Base-by-base conservation (phyloP, 2,329 filamentous ascomycete species). In the Arthrocladium fulminans region DNA sequence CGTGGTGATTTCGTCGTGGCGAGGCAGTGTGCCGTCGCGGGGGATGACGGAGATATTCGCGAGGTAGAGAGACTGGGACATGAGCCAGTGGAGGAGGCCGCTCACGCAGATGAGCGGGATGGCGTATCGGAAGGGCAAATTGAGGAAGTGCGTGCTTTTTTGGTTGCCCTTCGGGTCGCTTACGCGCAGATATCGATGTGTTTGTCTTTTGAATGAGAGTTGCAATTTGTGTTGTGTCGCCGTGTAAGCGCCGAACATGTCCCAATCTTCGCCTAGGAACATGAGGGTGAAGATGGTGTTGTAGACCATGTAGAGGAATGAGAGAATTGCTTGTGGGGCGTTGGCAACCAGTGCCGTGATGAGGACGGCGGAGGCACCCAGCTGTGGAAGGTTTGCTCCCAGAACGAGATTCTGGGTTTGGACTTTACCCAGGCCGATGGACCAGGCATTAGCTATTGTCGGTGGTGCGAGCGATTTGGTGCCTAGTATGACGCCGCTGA, bases 251-350 rank as follows among this genome's bases (percentile, higher is more conserved):
- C 63, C 64, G 55, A 70, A 72, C 1, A 56, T 53, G 37, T 62
- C 68, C 61, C 69, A 80, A 57, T 80, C 76, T 6, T 62, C 55
- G 0, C 67, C 67, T 0, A 72, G 58, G 0, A 72, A 60, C 61
- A 76, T 74, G 6, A 59, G 61, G 0, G 71, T 78, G 27, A 62
- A 56, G 6, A 66, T 47, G 20, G 55, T 45, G 39, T 67, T 67
- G 50, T 57, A 61, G 8, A 57, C 20, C 20, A 67, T 57, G 39
- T 66, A 67, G 5, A 66, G 48, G 20, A 64, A 25, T 0, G 61
- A 63, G 10, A 65, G 50, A 8, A 66, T 32, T 0, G 60, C 39
- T 54, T 67, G 65, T 1, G 63, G 62, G 1, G 53, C 49, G 41
- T 67, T 67, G 24, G 61, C 61, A n/a, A 67, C 45, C 1, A 60